Conservation (phyloP, 2,329 filamentous ascomycete species). For the Taxawa tesnikishii region DNA sequence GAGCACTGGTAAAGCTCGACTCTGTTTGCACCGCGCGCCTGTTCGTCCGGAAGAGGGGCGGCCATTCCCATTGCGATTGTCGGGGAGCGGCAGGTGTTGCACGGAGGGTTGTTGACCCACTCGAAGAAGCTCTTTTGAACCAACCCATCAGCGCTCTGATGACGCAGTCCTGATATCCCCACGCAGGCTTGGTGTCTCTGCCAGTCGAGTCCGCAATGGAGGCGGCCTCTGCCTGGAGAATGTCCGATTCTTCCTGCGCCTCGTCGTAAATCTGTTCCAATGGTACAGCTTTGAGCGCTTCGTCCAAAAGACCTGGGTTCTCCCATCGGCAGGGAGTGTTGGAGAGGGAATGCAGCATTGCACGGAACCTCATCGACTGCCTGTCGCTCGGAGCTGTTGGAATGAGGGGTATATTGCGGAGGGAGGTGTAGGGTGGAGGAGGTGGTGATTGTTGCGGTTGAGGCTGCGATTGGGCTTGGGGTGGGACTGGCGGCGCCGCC, state of each 20-base stretch:
- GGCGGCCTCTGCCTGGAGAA: slow-evolving; percentile 75
- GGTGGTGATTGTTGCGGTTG: slow-evolving; percentile 22
- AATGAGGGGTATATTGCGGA: slow-evolving; percentile 53
- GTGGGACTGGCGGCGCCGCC: slow-evolving; percentile 7
- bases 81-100: slow-evolving; percentile 66
- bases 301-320: slow-evolving; percentile 87
- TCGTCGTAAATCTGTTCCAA: slow-evolving; percentile 85
- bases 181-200: slow-evolving; percentile 66
- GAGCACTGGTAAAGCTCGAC: slow-evolving; percentile 90
- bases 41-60: slow-evolving; percentile 76
- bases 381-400: slow-evolving; percentile 57
- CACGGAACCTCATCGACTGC: slow-evolving; percentile 41
- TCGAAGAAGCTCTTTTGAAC: slow-evolving; percentile 96
- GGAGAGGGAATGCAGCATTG: slow-evolving; percentile 73
- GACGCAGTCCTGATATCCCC: slow-evolving; percentile 97
- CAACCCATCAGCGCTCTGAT: slow-evolving; percentile 81
- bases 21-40: slow-evolving; percentile 70
- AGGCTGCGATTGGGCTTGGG: slow-evolving; percentile 12
- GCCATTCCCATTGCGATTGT: slow-evolving; percentile 77
- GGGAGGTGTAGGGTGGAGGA: slow-evolving; percentile 46
- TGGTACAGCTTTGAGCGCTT: slow-evolving; percentile 76
- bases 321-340: slow-evolving; percentile 88
- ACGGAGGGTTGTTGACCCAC: slow-evolving; percentile 92
- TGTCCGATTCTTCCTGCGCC: slow-evolving; percentile 84
- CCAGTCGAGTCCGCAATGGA: slow-evolving; percentile 69